These are phyloP conservation scores for Scheffersomyces titani DNA, from an alignment of 1,139 yeast genomes.

Conservation along the genomic window DNA sequence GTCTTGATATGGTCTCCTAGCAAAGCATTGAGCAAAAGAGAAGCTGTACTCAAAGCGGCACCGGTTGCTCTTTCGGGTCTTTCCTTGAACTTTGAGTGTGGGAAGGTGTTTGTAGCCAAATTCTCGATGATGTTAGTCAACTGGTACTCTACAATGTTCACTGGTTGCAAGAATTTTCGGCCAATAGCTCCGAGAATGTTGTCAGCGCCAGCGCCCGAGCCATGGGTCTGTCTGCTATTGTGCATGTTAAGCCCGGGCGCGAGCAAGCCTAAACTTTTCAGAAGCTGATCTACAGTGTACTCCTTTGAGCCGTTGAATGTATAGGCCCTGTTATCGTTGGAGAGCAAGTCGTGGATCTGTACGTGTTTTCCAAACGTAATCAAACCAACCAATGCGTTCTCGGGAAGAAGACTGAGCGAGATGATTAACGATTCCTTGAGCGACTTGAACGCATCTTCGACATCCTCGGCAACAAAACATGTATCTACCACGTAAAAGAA, in stretches of 20 bases:
- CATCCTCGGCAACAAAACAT: slow-evolving; percentile 51
- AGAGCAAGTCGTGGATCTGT: slow-evolving; percentile 57
- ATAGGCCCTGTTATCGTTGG: slow-evolving; percentile 27
- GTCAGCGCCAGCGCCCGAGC: slow-evolving; percentile 10
- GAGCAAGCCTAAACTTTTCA: slow-evolving; percentile 54
- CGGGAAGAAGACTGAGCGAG: slow-evolving; percentile 61
- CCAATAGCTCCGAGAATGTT: slow-evolving; percentile 29
- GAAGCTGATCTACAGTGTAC: slow-evolving; percentile 53
- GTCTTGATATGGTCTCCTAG: slow-evolving; percentile 33
- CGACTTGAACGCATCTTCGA: slow-evolving; percentile 42
- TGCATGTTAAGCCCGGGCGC: slow-evolving; percentile 32
- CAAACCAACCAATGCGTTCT: slow-evolving; percentile 57
- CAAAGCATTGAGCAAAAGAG: slow-evolving; percentile 47
- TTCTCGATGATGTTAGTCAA: slow-evolving; percentile 55
- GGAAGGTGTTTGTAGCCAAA: slow-evolving; percentile 55
- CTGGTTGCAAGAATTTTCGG: slow-evolving; percentile 46
- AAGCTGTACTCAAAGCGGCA: slow-evolving; percentile 63
- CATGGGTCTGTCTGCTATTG: slow-evolving; percentile 4
- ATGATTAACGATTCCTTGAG: slow-evolving; percentile 56
- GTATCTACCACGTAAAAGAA: slow-evolving; percentile 71
- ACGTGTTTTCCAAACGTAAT: slow-evolving; percentile 68
- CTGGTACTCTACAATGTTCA: slow-evolving; percentile 56
- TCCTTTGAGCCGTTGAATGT: slow-evolving; percentile 63
- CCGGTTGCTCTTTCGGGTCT: slow-evolving; percentile 67
- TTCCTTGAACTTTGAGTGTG: slow-evolving; percentile 42